A percentile compares a stretch with the other conserved stretches of the same genome.
These are phyloP conservation scores for Penstemon eatonii DNA, from an alignment of 257 asterid genomes.

Conservation along the genomic window DNA sequence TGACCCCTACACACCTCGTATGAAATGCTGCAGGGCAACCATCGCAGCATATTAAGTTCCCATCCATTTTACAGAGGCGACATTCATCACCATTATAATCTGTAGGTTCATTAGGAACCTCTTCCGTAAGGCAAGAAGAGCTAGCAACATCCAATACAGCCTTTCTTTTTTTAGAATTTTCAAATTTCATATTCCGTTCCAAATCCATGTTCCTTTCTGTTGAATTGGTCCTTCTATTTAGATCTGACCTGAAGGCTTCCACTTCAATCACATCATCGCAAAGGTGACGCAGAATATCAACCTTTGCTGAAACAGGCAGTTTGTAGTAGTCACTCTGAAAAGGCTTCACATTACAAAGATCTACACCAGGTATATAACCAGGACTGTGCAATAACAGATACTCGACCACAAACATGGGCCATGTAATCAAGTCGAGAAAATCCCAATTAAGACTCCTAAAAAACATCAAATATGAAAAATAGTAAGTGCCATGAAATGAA, in stretches of 20 bases:
- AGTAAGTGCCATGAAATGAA: conserved; percentile 27
- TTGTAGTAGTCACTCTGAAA: conserved; percentile 66
- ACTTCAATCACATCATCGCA: conserved; percentile 91
- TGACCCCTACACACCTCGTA: conserved; percentile 89
- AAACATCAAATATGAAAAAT: conserved; percentile 24
- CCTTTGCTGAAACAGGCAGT: conserved; percentile 62
- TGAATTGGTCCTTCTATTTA: conserved; percentile 60
- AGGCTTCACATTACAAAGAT: conserved; percentile 50
- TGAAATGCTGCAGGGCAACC: conserved; percentile 99
- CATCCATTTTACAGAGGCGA: conserved; percentile 94
- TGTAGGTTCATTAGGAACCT: conserved; percentile 48
- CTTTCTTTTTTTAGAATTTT: conserved; percentile 59
- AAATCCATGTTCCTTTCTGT: conserved; percentile 55
- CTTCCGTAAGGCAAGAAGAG: conserved; percentile 64
- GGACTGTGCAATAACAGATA: conserved; percentile 72
- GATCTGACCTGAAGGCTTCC: conserved; percentile 70
- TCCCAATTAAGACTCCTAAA: conserved; percentile 92
- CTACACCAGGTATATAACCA: conserved; percentile 62
- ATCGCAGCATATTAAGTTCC: conserved; percentile 92
- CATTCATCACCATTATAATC: conserved; percentile 95
- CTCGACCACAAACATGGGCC: conserved; percentile 91
- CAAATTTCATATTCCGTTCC: conserved; percentile 47
- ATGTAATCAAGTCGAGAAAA: conserved; percentile 84
- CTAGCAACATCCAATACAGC: conserved; percentile 48
- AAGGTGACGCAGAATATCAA: conserved; percentile 75